Evolutionary conservation across 805 yeast genomes (phyloP).

Genomic region (Lachancea sp.): DNA sequence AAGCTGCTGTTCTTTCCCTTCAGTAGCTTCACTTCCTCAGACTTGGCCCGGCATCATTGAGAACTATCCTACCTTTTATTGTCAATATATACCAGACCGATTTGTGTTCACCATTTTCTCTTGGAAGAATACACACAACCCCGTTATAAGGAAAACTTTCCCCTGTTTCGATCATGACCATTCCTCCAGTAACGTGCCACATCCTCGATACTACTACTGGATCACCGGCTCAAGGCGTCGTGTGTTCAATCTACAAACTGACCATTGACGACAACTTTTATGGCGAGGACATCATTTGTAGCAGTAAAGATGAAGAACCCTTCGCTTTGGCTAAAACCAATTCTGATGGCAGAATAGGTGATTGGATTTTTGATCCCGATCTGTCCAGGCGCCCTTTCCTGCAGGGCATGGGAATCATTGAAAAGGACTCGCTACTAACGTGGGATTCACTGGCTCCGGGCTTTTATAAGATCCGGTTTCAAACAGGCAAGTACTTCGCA

Average conservation of each 20-base stretch:
- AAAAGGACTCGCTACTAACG: slow-evolving; percentile 14
- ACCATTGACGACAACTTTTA: slow-evolving; percentile 14
- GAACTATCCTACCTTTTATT: too few species aligned
- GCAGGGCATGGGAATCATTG: slow-evolving; percentile 32
- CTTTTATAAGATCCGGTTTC: slow-evolving; percentile 67
- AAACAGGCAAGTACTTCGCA: slow-evolving; percentile 61
- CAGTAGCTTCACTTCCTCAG: too few species aligned
- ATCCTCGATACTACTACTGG: slow-evolving; percentile 81
- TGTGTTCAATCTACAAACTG: slow-evolving; percentile 48
- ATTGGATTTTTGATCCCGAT: slow-evolving; percentile 52
- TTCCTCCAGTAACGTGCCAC: slow-evolving; percentile 76
- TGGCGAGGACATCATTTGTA: not conserved
- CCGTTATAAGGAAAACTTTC: too few species aligned
- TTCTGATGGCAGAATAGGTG: slow-evolving; percentile 68
- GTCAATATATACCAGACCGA: too few species aligned
- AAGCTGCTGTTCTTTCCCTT: too few species aligned
- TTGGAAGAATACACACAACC: too few species aligned
- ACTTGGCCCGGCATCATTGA: too few species aligned
- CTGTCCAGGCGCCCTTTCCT: slow-evolving; percentile 11
- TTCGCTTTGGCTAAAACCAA: slow-evolving; percentile 71
- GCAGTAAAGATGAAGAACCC: slow-evolving; percentile 32
- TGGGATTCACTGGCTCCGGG: slow-evolving; percentile 55
- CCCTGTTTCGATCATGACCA: slow-evolving; percentile 4
- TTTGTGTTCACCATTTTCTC: too few species aligned
- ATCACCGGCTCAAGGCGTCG: slow-evolving; percentile 72